Percentiles rank a stretch among this genome's conserved stretches.
Evolutionary conservation across 371 early-diverging fungal species (phyloP).

Genomic region (Parasitella parasitica): DNA sequence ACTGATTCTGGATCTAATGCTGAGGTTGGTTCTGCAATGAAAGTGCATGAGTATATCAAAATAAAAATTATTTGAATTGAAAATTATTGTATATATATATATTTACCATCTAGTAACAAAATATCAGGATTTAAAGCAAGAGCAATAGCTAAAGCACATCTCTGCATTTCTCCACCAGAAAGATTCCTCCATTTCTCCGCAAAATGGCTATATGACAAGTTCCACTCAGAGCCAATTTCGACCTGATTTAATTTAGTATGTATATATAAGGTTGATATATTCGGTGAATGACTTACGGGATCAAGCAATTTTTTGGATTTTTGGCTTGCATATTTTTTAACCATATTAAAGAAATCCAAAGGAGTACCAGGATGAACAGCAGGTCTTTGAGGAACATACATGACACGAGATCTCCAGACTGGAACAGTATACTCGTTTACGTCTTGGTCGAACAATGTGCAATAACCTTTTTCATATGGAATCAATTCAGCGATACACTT

Average conservation of each 20-base stretch:
- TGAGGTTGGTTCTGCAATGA: conserved; percentile 75
- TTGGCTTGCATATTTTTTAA: conserved; percentile 60
- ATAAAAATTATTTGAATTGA: too few relatives aligned
- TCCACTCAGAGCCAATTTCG: conserved; percentile 66
- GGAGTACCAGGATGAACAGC: conserved; percentile 77
- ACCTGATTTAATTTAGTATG: conserved; percentile 21
- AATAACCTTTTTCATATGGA: conserved; percentile 61
- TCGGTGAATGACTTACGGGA: conserved; percentile 45
- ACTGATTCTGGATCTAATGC: conserved; percentile 81
- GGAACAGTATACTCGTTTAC: conserved; percentile 68
- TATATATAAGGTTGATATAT: not conserved
- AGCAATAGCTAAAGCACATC: conserved; percentile 80
- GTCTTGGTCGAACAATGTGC: conserved; percentile 58
- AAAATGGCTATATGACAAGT: conserved; percentile 68
- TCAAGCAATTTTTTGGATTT: conserved; percentile 45
- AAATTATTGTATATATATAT: not conserved
- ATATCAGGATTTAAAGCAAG: conserved; percentile 79
- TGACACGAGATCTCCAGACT: conserved; percentile 73
- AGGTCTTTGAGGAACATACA: conserved; percentile 88
- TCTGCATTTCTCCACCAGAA: conserved; percentile 90
- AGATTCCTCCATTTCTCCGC: conserved; percentile 72
- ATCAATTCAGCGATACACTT: conserved; percentile 81
- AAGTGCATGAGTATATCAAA: too few relatives aligned
- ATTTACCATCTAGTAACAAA: conserved; percentile 76
- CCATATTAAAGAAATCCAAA: conserved; percentile 61